phyloP scores from a whole-genome alignment of 2,329 filamentous ascomycete species.

The Verticillium tricorpus region DNA sequence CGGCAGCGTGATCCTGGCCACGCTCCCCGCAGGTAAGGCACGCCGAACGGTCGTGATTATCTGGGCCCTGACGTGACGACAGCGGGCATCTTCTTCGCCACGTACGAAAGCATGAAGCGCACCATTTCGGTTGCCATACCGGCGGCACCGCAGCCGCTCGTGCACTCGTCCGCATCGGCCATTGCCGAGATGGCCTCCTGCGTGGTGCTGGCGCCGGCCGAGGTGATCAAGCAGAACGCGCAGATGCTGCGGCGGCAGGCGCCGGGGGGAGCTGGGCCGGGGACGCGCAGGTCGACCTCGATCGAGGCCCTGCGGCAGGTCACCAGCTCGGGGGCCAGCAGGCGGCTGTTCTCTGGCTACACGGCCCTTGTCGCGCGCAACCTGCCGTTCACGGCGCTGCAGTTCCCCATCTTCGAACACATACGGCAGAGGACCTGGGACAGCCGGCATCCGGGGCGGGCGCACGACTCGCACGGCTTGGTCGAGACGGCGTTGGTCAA shows the following conservation, averaged over 20 bases:
- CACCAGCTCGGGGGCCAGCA: conserved; percentile 48
- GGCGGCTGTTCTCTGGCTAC: conserved; percentile 68
- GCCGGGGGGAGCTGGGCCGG: not conserved
- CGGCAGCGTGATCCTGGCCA: conserved; percentile 78
- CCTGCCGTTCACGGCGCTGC: conserved; percentile 79
- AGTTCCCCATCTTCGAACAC: conserved; percentile 83
- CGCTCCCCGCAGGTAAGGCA: conserved; percentile 72
- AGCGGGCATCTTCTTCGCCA: conserved; percentile 87
- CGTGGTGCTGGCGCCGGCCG: conserved; percentile 79
- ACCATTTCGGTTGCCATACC: conserved; percentile 49
- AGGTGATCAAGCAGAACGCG: conserved; percentile 91
- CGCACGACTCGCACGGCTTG: conserved; percentile 28
- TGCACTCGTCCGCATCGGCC: conserved; percentile 71
- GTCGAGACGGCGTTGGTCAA: conserved; percentile 68
- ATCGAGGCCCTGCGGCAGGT: conserved; percentile 43
- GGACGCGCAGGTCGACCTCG: conserved; percentile 31
- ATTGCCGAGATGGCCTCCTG: conserved; percentile 81
- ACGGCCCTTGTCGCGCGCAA: conserved; percentile 78
- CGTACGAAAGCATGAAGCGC: conserved; percentile 74
- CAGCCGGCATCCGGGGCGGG: conserved; percentile 21
- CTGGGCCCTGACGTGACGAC: not conserved
- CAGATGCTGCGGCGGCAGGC: conserved; percentile 60
- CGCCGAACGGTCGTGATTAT: not conserved
- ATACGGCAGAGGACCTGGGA: conserved; percentile 52
- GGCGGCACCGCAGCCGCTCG: conserved; percentile 57